Base-by-base conservation (phyloP, 1,139 yeast species). In the Hemisphaericaspora xylofermentans region DNA sequence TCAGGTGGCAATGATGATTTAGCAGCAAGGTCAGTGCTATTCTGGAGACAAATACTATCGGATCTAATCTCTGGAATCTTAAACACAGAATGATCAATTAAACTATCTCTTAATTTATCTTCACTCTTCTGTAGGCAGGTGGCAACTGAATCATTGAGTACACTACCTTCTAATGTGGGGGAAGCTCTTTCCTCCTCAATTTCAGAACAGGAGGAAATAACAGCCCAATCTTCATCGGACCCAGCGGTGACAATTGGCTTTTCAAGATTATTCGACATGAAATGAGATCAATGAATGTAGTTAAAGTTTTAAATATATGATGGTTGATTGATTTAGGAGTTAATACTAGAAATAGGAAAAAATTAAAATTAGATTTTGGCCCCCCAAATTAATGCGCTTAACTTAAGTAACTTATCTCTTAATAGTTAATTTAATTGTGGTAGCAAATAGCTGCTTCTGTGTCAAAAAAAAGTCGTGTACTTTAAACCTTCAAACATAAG, bases 191-290 rank as follows among this genome's bases (percentile, higher is more conserved):
- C 74, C 28, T 65, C 75, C 35, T 64, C 72, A 36, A 64, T 46
- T 38, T 71, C 76, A 1, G 76, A 70, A 17, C 69, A 68, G 3
- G 73, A 68, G 10, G 74, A 68, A 29, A 71, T 71, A 33, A 71
- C 66, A 3, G 76, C 66, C 77, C 77, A 71, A 39, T 71, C 76
- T 54, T 71, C 77, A 38, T 63, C 68, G 33, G 42, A 30, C 2
- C 47, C 29, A 22, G 33, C 31, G 33, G 24, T 14, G 15, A 8
- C 3, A n/a, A 19, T 3, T 17, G 36, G 13, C 5, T 33, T 33
- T 24, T 33, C 29, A 13, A 18, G 25, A 14, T 12, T 31, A 18
- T 18, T 31, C 34, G 19, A 16, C 34, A 31, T 31, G 8, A 13
- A 13, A 31, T 31, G 6, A n/a, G n/a, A n/a, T n/a, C n/a, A n/a